phyloP scores from a whole-genome alignment of 2,329 filamentous ascomycete genomes.

The Aspergillus neotritici region DNA sequence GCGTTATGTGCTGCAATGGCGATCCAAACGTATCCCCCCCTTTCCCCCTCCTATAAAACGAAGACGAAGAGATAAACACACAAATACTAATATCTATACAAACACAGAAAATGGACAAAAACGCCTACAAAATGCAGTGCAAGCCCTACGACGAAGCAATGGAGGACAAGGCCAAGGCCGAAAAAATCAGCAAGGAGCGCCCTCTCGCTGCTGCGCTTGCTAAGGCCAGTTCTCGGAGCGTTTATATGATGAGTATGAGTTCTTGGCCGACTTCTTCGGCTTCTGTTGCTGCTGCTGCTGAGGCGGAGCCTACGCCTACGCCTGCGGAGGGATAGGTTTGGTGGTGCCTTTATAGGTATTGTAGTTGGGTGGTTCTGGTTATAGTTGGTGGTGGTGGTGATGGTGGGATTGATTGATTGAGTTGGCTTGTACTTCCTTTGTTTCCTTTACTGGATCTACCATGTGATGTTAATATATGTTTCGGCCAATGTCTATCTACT shows the following conservation, averaged over 20 bases:
- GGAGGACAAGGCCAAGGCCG: slow-evolving; percentile 15
- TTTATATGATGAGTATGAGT: too few species aligned
- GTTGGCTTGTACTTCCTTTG: too few species aligned
- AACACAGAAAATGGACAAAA: background rate
- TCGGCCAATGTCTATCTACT: too few species aligned
- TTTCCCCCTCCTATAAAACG: background rate
- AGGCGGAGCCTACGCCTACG: background rate
- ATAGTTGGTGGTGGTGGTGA: background rate
- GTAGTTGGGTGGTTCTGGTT: too few species aligned
- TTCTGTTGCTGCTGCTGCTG: background rate
- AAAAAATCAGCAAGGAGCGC: background rate
- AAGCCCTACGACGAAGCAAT: slow-evolving; percentile 20
- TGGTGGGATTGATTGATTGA: too few species aligned
- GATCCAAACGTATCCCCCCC: slow-evolving; percentile 3
- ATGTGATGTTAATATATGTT: too few species aligned
- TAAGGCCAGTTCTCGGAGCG: too few species aligned
- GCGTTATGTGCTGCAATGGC: slow-evolving; percentile 24
- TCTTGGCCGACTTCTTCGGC: background rate
- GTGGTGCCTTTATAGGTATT: too few species aligned
- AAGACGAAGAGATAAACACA: background rate
- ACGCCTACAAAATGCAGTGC: slow-evolving; percentile 14
- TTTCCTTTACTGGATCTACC: too few species aligned
- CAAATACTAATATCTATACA: background rate
- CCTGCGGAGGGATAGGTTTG: background rate
- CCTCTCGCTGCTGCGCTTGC: too few species aligned